Percentiles rank a stretch among this genome's conserved stretches.
Conservation (phyloP, 176 grass and related monocot species). For the Coix lacrymajobi region DNA sequence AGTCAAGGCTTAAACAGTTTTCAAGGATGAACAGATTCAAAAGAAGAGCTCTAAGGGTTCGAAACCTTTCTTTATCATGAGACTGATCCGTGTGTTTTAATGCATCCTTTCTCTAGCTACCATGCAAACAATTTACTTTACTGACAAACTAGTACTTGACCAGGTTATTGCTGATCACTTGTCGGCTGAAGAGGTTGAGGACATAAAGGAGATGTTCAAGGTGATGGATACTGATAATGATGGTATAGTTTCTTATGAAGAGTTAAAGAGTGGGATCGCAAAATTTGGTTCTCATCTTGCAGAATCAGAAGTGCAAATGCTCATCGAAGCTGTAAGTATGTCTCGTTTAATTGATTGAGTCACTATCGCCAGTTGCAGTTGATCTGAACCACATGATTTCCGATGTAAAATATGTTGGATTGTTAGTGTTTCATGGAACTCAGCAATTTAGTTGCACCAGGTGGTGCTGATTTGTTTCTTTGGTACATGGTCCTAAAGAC, state of each 20-base stretch:
- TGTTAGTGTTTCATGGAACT: background rate
- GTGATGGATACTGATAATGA: slow-evolving; percentile 77
- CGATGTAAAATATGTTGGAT: background rate
- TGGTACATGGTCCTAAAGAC: background rate
- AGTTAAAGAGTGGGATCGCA: slow-evolving; percentile 61
- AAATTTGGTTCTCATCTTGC: slow-evolving; percentile 73
- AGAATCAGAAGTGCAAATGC: slow-evolving; percentile 81
- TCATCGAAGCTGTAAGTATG: slow-evolving; percentile 80
- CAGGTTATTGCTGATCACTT: slow-evolving; percentile 93
- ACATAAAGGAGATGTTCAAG: slow-evolving; percentile 91
- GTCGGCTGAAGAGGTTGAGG: slow-evolving; percentile 73
- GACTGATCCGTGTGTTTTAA: background rate
- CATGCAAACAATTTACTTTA: background rate
- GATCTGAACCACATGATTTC: background rate
- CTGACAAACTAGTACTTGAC: background rate
- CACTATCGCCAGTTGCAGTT: background rate
- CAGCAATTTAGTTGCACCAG: background rate
- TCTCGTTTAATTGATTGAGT: background rate
- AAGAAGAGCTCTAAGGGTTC: slow-evolving; percentile 90
- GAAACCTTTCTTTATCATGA: slow-evolving; percentile 7
- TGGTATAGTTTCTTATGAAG: slow-evolving; percentile 71
- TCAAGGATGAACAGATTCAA: slow-evolving; percentile 99
- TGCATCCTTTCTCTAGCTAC: background rate
- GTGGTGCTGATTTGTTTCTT: background rate
- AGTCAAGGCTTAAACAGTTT: slow-evolving; percentile 98